Evolutionary conservation across 148 eudicot species (phyloP), one percentile per base, ranked within the genome.

Genomic region (Chenopodium formosanum): DNA sequence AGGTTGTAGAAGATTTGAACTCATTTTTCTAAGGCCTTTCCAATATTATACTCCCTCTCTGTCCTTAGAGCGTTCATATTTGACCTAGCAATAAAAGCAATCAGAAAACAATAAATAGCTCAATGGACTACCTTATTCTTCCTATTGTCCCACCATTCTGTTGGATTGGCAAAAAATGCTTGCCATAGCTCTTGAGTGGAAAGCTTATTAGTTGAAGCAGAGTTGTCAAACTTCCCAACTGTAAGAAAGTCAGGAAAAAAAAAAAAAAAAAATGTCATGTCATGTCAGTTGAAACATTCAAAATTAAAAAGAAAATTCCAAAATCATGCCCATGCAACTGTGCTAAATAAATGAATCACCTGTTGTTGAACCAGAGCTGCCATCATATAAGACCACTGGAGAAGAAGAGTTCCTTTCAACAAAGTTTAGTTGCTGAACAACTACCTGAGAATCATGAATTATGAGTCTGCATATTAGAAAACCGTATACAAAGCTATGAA

Each of bases 101-200:
- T 4, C 22, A 62, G 17, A 27, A 44, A 76, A 73, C 22, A 5
- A 40, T 32, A 64, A 19, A 63, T 73, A 76, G 52, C 14, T 58
- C 29, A 83, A 58, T 40, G 31, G 9, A 11, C 50, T 90, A 96
- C 99, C 99, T 94, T 96, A 83, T 86, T 91, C 83, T 87, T 94
- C 82, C 98, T 85, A 82, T 96, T 94, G 79, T 96, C 99, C 99
- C 98, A 96, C 99, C 99, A 94, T 62, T 94, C 98, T n/a, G 81
- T 72, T 66, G 99, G 99, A 88, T 91, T 94, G 67, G 95, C 98
- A 85, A 96, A 96, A 84, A 89, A 96, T 16, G 97, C 95, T 86
- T 94, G 99, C 99, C 97, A 96, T 29, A 96, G 93, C 75, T 94
- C 95, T 86, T 91, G 92, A 9, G 69, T 65, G 40, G 99, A 88